Evolutionary conservation across 1,139 yeast species (phyloP).

Genomic region (Candida sp.): DNA sequence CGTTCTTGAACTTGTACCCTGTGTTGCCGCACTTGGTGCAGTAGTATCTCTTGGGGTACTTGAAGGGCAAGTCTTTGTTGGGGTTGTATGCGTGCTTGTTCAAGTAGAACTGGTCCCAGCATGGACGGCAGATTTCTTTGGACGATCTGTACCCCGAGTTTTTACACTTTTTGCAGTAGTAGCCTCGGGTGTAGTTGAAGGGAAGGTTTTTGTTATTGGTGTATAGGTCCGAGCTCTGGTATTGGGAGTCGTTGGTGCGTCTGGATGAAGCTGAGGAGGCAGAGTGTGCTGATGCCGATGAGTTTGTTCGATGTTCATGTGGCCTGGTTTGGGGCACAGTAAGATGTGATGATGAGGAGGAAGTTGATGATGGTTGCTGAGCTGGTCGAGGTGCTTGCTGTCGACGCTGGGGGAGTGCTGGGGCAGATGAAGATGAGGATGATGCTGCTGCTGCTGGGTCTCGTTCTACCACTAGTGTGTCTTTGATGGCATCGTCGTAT

Average conservation of each 20-base stretch:
- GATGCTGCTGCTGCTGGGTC: conserved; percentile 8
- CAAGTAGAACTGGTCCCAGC: conserved; percentile 41
- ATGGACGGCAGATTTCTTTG: conserved; percentile 34
- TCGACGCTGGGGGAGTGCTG: conserved; percentile 14
- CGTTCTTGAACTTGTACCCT: conserved; percentile 68
- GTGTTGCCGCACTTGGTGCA: conserved; percentile 81
- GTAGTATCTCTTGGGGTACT: conserved; percentile 62
- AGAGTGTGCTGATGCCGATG: neutral
- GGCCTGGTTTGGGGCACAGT: neutral
- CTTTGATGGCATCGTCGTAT: neutral
- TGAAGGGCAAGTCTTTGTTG: conserved; percentile 38
- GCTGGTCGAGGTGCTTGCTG: conserved; percentile 8
- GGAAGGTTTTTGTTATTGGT: conserved; percentile 52
- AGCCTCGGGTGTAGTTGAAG: conserved; percentile 49
- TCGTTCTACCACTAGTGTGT: neutral
- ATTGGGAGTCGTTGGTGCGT: neutral
- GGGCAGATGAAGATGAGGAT: conserved; percentile 2
- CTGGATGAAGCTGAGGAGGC: conserved; percentile 3
- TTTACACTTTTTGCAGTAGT: conserved; percentile 42
- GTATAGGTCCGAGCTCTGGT: conserved; percentile 20
- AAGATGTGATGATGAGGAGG: conserved; percentile 12
- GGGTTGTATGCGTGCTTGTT: conserved; percentile 41
- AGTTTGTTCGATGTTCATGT: neutral
- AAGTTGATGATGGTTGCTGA: conserved; percentile 7
- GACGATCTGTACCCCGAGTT: conserved; percentile 41